Conservation (phyloP, 2,329 filamentous ascomycete species). For the Herpotrichia juniperi region DNA sequence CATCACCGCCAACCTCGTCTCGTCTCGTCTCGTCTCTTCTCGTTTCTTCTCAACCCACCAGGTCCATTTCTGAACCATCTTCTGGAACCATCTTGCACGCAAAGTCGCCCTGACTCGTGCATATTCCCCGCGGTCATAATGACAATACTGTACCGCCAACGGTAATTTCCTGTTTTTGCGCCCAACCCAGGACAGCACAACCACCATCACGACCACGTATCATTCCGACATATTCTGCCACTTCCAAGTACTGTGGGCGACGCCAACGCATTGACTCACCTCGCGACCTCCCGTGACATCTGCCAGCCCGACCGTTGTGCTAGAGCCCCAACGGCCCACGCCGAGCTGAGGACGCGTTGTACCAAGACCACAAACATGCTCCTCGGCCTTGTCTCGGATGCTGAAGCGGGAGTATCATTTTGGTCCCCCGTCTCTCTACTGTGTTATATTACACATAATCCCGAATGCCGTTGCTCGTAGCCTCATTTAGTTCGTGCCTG, state of each 20-base stretch:
- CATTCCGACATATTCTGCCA: too few relatives aligned
- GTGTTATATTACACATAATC: not conserved
- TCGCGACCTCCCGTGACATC: too few relatives aligned
- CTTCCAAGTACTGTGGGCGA: too few relatives aligned
- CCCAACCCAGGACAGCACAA: too few relatives aligned
- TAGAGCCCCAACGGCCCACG: too few relatives aligned
- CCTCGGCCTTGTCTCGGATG: not conserved
- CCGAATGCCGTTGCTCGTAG: constrained; percentile 4
- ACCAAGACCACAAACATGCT: too few relatives aligned
- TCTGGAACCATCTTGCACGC: not conserved
- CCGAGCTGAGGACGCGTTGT: too few relatives aligned
- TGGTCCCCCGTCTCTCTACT: not conserved
- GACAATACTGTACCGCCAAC: not conserved
- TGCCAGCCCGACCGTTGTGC: too few relatives aligned
- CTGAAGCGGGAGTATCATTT: not conserved
- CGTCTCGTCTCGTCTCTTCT: not conserved
- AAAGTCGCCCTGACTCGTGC: not conserved
- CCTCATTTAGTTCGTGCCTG: not conserved
- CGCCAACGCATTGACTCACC: too few relatives aligned
- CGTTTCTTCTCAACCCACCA: too few relatives aligned
- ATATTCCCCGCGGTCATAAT: not conserved
- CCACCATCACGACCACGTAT: too few relatives aligned
- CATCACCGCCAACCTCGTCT: not conserved
- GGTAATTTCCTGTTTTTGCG: too few relatives aligned
- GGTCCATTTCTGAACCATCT: not conserved